phyloP scores from a whole-genome alignment of 306 rosid species.

The Nissolia schottii region DNA sequence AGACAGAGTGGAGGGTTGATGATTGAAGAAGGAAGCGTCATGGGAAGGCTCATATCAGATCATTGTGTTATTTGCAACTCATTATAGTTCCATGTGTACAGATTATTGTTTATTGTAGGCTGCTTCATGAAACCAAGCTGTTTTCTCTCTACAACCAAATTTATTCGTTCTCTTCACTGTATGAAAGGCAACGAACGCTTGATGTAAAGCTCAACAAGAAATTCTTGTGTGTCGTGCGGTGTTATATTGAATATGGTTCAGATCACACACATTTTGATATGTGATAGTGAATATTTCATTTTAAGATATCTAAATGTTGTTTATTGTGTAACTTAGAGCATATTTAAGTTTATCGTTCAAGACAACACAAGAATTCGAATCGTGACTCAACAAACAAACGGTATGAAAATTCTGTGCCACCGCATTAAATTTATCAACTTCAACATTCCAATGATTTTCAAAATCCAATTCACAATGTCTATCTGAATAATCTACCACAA shows the following conservation, averaged over 20 bases:
- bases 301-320: too few species aligned
- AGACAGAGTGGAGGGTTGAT: slow-evolving; percentile 50
- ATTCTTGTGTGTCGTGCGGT: too few species aligned
- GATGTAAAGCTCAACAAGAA: background rate
- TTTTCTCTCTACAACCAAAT: background rate
- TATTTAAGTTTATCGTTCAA: too few species aligned
- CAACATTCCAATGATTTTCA: background rate
- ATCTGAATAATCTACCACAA: slow-evolving; percentile 31
- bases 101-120: background rate
- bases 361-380: too few species aligned
- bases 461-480: background rate
- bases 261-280: too few species aligned
- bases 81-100: slow-evolving; percentile 12
- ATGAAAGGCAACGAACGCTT: slow-evolving; percentile 17
- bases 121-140: slow-evolving; percentile 7
- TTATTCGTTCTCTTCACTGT: background rate
- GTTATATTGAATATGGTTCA: too few species aligned
- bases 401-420: too few species aligned
- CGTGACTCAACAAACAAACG: too few species aligned
- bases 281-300: too few species aligned
- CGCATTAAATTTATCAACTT: background rate
- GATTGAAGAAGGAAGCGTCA: slow-evolving; percentile 63
- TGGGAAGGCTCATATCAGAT: slow-evolving; percentile 47
- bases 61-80: slow-evolving; percentile 49
- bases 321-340: too few species aligned